Percentiles rank a stretch among this genome's conserved stretches.
Conservation (phyloP, 306 rosid genomes). For the Prunus padus region DNA sequence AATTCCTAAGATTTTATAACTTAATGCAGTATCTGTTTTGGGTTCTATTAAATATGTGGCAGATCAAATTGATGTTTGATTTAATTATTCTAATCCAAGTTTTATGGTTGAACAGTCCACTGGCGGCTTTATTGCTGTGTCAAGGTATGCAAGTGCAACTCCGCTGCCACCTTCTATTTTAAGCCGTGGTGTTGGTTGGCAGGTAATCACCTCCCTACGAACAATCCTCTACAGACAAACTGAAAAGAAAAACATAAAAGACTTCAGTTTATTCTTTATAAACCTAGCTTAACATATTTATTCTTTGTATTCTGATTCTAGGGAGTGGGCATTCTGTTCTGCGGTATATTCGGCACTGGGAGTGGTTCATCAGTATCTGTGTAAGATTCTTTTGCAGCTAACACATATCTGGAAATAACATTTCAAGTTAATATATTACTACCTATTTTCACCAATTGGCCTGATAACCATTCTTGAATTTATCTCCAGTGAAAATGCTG, state of each 20-base stretch:
- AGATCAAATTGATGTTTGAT: background rate
- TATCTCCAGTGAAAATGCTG: constrained; percentile 76
- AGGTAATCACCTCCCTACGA: constrained; percentile 41
- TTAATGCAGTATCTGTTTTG: background rate
- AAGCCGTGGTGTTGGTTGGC: constrained; percentile 99
- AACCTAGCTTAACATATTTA: background rate
- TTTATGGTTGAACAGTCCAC: constrained; percentile 63
- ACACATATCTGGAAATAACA: constrained; percentile 2
- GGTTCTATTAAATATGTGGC: background rate
- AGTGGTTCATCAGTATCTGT: constrained; percentile 88
- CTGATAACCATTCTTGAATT: constrained; percentile 13
- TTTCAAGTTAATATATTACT: background rate
- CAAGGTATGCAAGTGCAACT: constrained; percentile 93
- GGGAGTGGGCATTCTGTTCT: constrained; percentile 89
- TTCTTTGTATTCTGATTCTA: constrained; percentile 28
- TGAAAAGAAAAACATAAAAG: too few species aligned
- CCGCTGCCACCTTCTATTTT: constrained; percentile 86
- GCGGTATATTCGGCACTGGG: constrained; percentile 92
- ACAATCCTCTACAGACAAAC: too few species aligned
- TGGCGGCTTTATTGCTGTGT: constrained; percentile 78
- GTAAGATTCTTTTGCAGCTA: constrained; percentile 49
- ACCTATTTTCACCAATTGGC: constrained; percentile 1
- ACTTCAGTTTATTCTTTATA: background rate
- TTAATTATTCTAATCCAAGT: background rate
- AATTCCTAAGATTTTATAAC: background rate